Base-by-base conservation (phyloP, 139 green algal genomes). In the Protoeuglena noctilucae region DNA sequence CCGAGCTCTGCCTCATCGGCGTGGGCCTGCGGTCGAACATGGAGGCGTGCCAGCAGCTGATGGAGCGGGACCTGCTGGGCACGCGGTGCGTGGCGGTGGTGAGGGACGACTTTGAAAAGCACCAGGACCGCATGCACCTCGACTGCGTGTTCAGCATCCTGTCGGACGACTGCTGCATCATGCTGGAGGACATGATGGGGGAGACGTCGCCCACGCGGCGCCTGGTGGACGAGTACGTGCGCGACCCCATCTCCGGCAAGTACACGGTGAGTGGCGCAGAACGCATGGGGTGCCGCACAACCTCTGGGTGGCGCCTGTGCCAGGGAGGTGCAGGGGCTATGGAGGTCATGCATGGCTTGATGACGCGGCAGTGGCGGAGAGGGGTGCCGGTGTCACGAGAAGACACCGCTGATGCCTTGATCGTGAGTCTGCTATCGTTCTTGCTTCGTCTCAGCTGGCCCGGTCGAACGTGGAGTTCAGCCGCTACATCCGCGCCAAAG, bases 91-190 rank as follows among this genome's bases (percentile, higher is more conserved):
- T 94, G 24, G 87, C 83, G 1, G 77, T 96, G 5, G 86, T 96
- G 51, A 59, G 72, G 0, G 87, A 96, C 63, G 77, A 93, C 61
- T 89, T 85, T 67, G 87, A 96, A 62, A 72, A 85, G 62, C 56
- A 83, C 62, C 77, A 94, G 80, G 86, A 94, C 63, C 83, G 87
- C 66, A 96, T 96, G 87, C 87, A 96, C 71, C 73, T 96, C 61
- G 87, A 96, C 73, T 96, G 87, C 64, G 80, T 93, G 29, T 96
- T 94, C 71, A 78, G 56, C 50, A 81, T 94, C 40, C 41, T 93
- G n/a, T 72, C 67, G 6, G 69, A 88, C 67, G 64, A 68, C 57
- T 78, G 69, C 60, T 90, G 81, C 70, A 70, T 96, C 50, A 93
- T 96, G 82, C 66, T 93, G 21, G 79, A 87, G 57, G 79, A 87